Percentiles rank a stretch among this genome's conserved stretches.
Evolutionary conservation across 805 yeast genomes (phyloP).

Genomic region (Tetrapisispora iriomotensis): DNA sequence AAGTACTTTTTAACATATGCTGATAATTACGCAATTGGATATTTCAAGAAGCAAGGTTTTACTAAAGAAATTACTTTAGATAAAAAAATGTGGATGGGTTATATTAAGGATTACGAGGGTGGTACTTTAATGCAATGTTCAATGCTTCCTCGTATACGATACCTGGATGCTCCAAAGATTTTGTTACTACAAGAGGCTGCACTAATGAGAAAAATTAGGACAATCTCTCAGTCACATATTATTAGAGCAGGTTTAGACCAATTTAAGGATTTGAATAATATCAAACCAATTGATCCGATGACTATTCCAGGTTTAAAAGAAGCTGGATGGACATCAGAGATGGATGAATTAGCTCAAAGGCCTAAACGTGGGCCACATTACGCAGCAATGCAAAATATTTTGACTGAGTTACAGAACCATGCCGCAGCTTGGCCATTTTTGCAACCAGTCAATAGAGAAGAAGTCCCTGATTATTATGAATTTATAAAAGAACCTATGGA

Average conservation of each 20-base stretch:
- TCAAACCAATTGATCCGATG: constrained; percentile 62
- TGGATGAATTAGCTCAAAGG: constrained; percentile 92
- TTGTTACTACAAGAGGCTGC: constrained; percentile 86
- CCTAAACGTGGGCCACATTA: constrained; percentile 93
- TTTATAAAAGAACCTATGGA: constrained; percentile 98
- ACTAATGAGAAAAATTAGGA: constrained; percentile 69
- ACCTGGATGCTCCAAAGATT: constrained; percentile 81
- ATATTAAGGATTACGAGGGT: constrained; percentile 97
- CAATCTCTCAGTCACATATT: constrained; percentile 67
- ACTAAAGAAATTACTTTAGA: constrained; percentile 89
- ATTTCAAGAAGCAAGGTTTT: constrained; percentile 96
- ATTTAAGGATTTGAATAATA: constrained; percentile 43
- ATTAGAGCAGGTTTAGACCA: constrained; percentile 72
- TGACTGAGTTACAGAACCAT: constrained; percentile 84
- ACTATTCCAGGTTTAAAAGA: constrained; percentile 83
- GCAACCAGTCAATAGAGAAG: constrained; percentile 84
- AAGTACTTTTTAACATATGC: constrained; percentile 90
- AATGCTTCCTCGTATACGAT: constrained; percentile 82
- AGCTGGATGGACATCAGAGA: constrained; percentile 97
- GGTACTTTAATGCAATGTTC: constrained; percentile 97
- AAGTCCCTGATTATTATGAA: constrained; percentile 92
- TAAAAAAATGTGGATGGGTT: constrained; percentile 91
- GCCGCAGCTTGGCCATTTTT: constrained; percentile 98
- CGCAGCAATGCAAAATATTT: constrained; percentile 80
- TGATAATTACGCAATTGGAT: constrained; percentile 97